Evolutionary conservation across 192 early-diverging fungal genomes (phyloP).

Genomic region (Spizellomyces sp.): DNA sequence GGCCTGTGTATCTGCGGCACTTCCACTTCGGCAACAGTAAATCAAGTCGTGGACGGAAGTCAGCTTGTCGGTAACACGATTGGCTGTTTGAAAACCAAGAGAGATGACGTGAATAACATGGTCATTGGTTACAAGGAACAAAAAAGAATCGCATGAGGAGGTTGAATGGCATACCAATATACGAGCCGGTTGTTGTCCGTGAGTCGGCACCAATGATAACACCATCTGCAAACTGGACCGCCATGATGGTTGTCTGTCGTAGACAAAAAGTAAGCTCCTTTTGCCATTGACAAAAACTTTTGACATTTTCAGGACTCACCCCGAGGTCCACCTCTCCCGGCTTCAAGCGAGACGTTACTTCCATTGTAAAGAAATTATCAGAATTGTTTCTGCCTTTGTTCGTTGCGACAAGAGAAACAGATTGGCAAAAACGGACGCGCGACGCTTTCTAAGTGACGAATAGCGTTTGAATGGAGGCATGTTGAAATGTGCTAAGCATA

Average conservation of each 20-base stretch:
- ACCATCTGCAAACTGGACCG: conserved; percentile 84
- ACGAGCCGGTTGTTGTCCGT: conserved; percentile 92
- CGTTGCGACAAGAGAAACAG: too few relatives aligned
- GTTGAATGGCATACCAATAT: conserved; percentile 63
- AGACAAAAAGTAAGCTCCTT: neutral
- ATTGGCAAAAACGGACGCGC: too few relatives aligned
- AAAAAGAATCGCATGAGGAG: neutral
- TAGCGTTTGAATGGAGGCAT: too few relatives aligned
- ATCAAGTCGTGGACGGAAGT: conserved; percentile 93
- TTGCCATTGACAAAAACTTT: neutral
- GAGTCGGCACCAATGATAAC: conserved; percentile 98
- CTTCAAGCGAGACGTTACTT: conserved; percentile 60
- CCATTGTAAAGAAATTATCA: neutral
- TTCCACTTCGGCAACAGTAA: conserved; percentile 97
- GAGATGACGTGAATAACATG: neutral
- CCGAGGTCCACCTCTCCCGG: conserved; percentile 95
- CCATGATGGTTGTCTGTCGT: conserved; percentile 95
- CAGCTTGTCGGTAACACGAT: conserved; percentile 98
- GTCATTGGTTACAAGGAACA: too few relatives aligned
- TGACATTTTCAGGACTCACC: conserved; percentile 53
- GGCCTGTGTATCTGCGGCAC: conserved; percentile 98
- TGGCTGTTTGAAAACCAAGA: conserved; percentile 50
- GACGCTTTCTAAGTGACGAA: too few relatives aligned
- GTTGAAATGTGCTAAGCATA: too few relatives aligned
- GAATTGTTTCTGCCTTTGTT: too few relatives aligned